A percentile compares a stretch with the other conserved stretches of the same genome.
phyloP scores from a whole-genome alignment of 441 rosid species.

The Bruguiera hainesii region DNA sequence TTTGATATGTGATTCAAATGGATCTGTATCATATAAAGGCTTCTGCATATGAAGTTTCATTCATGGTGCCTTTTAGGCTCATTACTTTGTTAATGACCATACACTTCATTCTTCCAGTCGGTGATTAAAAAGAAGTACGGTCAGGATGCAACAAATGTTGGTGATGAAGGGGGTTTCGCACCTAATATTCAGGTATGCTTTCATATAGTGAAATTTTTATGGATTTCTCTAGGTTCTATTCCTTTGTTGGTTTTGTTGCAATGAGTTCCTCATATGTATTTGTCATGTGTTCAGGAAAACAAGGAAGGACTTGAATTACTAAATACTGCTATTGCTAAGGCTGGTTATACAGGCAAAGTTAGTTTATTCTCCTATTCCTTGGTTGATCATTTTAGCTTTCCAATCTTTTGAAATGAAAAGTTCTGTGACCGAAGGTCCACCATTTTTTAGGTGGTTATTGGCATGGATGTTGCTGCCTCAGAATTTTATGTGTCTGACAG shows the following conservation, averaged over 20 bases:
- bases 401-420: neutral
- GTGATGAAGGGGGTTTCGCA: slow-evolving; percentile 98
- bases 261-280: neutral
- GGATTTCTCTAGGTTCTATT: neutral
- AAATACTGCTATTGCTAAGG: slow-evolving; percentile 83
- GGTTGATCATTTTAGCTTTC: neutral
- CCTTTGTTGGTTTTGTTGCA: neutral
- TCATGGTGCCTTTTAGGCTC: neutral
- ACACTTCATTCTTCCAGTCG: slow-evolving; percentile 38
- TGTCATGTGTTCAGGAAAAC: slow-evolving; percentile 57
- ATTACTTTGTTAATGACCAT: neutral
- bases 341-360: slow-evolving; percentile 88
- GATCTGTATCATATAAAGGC: neutral
- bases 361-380: slow-evolving; percentile 8
- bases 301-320: slow-evolving; percentile 94
- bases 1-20: neutral
- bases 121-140: slow-evolving; percentile 98
- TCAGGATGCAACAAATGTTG: slow-evolving; percentile 94
- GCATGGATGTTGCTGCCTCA: slow-evolving; percentile 99
- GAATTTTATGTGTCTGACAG: slow-evolving; percentile 77
- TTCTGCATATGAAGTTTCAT: neutral
- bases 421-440: neutral
- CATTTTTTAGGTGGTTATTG: slow-evolving; percentile 73
- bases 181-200: slow-evolving; percentile 79
- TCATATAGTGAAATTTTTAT: neutral